Percentiles rank a stretch among this genome's conserved stretches.
phyloP scores from a whole-genome alignment of 2,329 filamentous ascomycete genomes.

The Anthostomella pinea region DNA sequence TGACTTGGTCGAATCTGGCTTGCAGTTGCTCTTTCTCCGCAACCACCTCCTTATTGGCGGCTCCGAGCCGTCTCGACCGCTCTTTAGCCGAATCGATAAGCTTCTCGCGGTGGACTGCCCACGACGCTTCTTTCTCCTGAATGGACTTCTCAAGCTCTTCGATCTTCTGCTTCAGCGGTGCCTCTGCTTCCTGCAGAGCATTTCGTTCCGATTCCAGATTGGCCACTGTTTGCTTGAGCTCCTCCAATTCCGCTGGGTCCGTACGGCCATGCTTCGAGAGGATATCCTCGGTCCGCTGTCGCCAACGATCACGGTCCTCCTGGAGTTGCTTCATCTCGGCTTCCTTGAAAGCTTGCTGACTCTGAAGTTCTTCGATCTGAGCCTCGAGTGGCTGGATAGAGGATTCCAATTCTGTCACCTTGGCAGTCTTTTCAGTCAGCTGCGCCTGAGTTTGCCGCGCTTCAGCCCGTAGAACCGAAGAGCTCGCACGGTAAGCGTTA shows the following conservation, averaged over 20 bases:
- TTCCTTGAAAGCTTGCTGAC: constrained; percentile 74
- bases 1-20: constrained; percentile 45
- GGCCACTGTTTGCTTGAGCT: constrained; percentile 75
- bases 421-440: constrained; percentile 69
- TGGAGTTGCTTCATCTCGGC: constrained; percentile 87
- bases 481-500: constrained; percentile 94
- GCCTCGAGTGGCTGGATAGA: constrained; percentile 81
- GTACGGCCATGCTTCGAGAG: constrained; percentile 94
- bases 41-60: constrained; percentile 38
- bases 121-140: constrained; percentile 53
- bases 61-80: constrained; percentile 51
- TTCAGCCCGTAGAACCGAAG: constrained; percentile 84
- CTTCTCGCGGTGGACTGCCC: constrained; percentile 50
- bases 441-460: constrained; percentile 74
- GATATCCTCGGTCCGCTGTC: constrained; percentile 93
- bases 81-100: constrained; percentile 64
- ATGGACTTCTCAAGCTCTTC: constrained; percentile 50
- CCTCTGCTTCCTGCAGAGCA: constrained; percentile 47
- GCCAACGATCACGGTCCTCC: constrained; percentile 90
- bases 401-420: constrained; percentile 69
- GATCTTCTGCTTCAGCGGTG: constrained; percentile 52
- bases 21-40: constrained; percentile 52
- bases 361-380: constrained; percentile 78
- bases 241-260: constrained; percentile 88
- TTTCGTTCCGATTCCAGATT: constrained; percentile 64